Conservation (phyloP, 2,329 filamentous ascomycete genomes). For the Venturia oleaginea region DNA sequence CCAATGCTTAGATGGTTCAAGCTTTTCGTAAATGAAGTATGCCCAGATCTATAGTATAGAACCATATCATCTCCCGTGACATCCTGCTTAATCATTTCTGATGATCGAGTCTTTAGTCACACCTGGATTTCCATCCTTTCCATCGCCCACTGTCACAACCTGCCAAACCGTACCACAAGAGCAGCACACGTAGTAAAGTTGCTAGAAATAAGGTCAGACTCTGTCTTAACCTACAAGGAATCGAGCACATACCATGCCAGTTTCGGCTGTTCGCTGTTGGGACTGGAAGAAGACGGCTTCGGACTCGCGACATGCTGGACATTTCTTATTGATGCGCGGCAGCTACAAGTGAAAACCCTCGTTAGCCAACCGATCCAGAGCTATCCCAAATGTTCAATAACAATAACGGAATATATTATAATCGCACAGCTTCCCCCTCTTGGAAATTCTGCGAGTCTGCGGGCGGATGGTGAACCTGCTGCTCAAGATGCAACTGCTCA, state of each 20-base stretch:
- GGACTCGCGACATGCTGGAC: constrained; percentile 73
- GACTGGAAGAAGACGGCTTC: constrained; percentile 99
- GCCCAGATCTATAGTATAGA: neutral
- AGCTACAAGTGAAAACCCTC: constrained; percentile 52
- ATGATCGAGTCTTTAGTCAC: neutral
- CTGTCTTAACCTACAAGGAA: constrained; percentile 14
- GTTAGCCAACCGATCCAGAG: constrained; percentile 7
- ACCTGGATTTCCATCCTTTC: no score
- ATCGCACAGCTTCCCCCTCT: neutral
- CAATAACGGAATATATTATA: neutral
- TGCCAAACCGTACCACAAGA: constrained; percentile 80
- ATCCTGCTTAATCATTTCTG: neutral
- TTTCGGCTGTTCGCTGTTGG: constrained; percentile 92
- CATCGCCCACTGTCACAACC: neutral
- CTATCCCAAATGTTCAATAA: neutral
- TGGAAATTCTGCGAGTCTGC: constrained; percentile 3
- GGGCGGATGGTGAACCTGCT: neutral
- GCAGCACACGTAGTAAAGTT: constrained; percentile 67
- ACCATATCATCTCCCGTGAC: neutral
- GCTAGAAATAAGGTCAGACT: constrained; percentile 31
- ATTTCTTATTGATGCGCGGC: constrained; percentile 77
- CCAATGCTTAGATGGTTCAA: constrained; percentile 1
- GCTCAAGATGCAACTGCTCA: constrained; percentile 8
- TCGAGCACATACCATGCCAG: constrained; percentile 74
- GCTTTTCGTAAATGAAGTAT: neutral